Percentiles rank a stretch among this genome's conserved stretches.
These are phyloP conservation scores for Amphicarpaea edgeworthii DNA, from an alignment of 306 rosid species.

Conservation along the genomic window DNA sequence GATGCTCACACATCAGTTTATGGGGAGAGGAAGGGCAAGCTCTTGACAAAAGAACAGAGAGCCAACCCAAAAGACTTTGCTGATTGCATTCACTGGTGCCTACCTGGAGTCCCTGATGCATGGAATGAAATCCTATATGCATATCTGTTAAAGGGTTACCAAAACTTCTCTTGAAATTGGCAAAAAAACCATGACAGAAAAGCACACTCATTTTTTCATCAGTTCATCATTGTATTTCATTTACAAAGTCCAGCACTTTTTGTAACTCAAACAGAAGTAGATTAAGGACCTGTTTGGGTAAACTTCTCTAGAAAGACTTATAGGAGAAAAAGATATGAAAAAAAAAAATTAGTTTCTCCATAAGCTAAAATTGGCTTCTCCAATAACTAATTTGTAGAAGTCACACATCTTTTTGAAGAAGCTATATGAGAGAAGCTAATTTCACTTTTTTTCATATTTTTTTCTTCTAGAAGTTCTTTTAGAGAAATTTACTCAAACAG, in stretches of 20 bases:
- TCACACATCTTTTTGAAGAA: too few relatives aligned
- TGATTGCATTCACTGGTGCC: constrained; percentile 94
- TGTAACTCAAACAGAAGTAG: constrained; percentile 24
- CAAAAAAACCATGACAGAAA: constrained; percentile 9
- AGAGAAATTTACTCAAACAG: too few relatives aligned
- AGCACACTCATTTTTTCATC: constrained; percentile 25
- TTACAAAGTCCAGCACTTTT: not conserved
- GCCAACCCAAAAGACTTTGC: constrained; percentile 77
- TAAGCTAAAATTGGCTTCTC: too few relatives aligned
- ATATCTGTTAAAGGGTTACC: constrained; percentile 67
- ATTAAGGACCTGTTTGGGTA: too few relatives aligned
- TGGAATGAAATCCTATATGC: constrained; percentile 89
- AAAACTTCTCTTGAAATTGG: constrained; percentile 51
- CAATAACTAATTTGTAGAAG: too few relatives aligned
- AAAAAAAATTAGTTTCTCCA: too few relatives aligned
- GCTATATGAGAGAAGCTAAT: too few relatives aligned
- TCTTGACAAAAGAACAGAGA: constrained; percentile 79
- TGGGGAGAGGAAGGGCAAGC: constrained; percentile 86
- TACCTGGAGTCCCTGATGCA: constrained; percentile 94
- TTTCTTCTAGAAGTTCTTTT: too few relatives aligned
- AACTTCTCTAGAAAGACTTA: too few relatives aligned
- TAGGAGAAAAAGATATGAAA: too few relatives aligned
- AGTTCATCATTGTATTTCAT: constrained; percentile 25
- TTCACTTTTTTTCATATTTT: too few relatives aligned
- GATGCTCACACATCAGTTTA: constrained; percentile 84